phyloP scores from a whole-genome alignment of 139 green algal species.

The Haematococcus sp. region DNA sequence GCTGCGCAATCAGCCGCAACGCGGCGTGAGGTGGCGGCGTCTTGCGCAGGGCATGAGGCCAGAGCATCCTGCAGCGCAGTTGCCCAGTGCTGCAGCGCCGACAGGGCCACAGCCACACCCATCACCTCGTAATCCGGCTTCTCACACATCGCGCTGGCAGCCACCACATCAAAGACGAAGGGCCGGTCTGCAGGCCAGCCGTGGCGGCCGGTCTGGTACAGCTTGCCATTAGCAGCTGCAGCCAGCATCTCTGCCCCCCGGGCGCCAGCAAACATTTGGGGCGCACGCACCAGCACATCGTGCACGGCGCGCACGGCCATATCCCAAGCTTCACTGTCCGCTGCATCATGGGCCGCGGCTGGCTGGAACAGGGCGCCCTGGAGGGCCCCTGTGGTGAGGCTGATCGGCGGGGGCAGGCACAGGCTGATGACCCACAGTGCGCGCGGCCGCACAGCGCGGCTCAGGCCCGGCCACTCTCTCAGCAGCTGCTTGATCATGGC shows the following conservation, averaged over 20 bases:
- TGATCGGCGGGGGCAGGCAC: slow-evolving; percentile 33
- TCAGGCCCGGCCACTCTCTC: slow-evolving; percentile 42
- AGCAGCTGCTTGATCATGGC: slow-evolving; percentile 41
- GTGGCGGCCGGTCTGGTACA: slow-evolving; percentile 32
- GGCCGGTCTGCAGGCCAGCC: slow-evolving; percentile 26
- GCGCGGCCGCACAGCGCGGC: slow-evolving; percentile 41
- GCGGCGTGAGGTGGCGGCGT: background rate
- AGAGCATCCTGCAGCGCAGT: slow-evolving; percentile 7
- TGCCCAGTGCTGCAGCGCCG: slow-evolving; percentile 34
- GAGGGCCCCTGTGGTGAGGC: background rate
- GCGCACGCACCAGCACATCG: too few relatives aligned
- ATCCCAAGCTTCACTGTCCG: too few relatives aligned
- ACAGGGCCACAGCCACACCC: slow-evolving; percentile 28
- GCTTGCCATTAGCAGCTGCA: slow-evolving; percentile 22
- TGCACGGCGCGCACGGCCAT: too few relatives aligned
- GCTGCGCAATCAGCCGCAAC: too few relatives aligned
- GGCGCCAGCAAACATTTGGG: too few relatives aligned
- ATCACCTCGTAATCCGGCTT: slow-evolving; percentile 35
- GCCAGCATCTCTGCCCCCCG: slow-evolving; percentile 22
- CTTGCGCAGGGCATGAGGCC: background rate
- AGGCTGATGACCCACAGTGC: slow-evolving; percentile 59
- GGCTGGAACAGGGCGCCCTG: too few relatives aligned
- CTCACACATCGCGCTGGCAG: slow-evolving; percentile 50
- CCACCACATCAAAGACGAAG: slow-evolving; percentile 50
- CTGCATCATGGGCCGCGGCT: too few relatives aligned